Evolutionary conservation across 139 green algal genomes (phyloP), one percentile per base, ranked within the genome.

Genomic region (Picocystis salinarum): DNA sequence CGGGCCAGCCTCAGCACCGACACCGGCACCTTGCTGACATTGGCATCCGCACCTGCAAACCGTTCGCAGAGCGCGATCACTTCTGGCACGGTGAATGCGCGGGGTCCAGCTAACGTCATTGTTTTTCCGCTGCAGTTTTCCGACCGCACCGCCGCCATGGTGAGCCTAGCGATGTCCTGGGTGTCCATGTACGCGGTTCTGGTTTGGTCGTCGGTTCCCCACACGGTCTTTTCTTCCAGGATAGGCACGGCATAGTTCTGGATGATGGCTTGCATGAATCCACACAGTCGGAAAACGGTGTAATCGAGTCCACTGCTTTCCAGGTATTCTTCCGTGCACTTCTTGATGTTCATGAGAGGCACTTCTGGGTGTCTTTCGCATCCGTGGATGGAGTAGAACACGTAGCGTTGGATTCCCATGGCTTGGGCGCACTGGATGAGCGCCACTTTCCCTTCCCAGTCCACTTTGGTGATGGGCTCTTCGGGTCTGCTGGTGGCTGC

Each of bases 211-310:
- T 71, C 80, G 39, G 88, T 96, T 53, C 88, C 87, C 85, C 85
- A 98, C 53, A 98, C 83, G 12, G 68, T 48, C 53, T 77, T 73
- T 55, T 97, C 83, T 61, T 98, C 88, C 39, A 98, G 63, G 23
- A 98, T 91, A 13, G 88, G 88, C 36, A 98, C 85, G 2, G 88
- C 88, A 61, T 98, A 98, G 63, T 95, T 93, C 42, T 75, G 75
- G 58, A 98, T 95, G 37, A 96, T 70, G 25, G 79, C 88, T 79
- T 91, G 69, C 34, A 57, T 25, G n/a, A 57, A 57, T 23, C 45
- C 19, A 26, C 41, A 36, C 11, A 36, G 19, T n/a, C 19, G 20
- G 19, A 48, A 22, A 7, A 74, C 74, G 41, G 85, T 97, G 82
- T 85, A 88, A 55, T 91, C 66, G 13, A 98, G 58, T 7, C 78